These are phyloP conservation scores for Strobilomyces echinocephalus DNA, from an alignment of 768 basidiomycete genomes.

Conservation along the genomic window DNA sequence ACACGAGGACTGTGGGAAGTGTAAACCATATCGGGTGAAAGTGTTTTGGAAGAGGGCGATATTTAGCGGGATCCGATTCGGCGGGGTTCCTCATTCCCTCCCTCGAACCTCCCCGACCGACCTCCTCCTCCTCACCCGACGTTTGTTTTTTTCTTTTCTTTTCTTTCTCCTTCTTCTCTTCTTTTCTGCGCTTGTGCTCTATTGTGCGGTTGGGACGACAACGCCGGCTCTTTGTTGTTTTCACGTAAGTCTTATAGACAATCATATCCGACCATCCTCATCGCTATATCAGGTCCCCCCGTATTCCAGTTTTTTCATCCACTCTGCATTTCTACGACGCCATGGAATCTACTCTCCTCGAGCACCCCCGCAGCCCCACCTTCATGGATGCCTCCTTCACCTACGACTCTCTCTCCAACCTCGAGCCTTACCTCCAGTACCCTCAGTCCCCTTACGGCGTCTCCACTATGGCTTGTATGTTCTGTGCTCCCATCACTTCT, in stretches of 20 bases:
- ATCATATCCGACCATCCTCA: neutral
- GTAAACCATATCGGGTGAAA: conserved; percentile 7
- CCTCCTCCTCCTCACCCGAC: conserved; percentile 37
- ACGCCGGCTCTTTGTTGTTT: conserved; percentile 29
- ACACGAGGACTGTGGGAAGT: conserved; percentile 25
- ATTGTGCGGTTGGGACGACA: conserved; percentile 33
- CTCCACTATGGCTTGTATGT: conserved; percentile 58
- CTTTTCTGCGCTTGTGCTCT: conserved; percentile 28
- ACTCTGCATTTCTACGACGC: conserved; percentile 33
- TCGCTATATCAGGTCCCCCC: conserved; percentile 25
- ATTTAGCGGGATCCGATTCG: conserved; percentile 32
- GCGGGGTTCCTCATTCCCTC: conserved; percentile 29
- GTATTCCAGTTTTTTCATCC: conserved; percentile 32
- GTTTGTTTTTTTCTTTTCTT: conserved; percentile 32
- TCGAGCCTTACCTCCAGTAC: conserved; percentile 63
- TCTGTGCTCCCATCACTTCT: neutral
- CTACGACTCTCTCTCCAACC: conserved; percentile 43
- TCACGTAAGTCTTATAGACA: conserved; percentile 26
- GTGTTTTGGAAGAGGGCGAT: conserved; percentile 14
- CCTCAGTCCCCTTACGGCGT: conserved; percentile 63
- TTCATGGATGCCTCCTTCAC: conserved; percentile 46
- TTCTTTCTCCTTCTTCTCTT: conserved; percentile 23
- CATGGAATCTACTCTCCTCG: conserved; percentile 50
- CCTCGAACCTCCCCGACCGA: conserved; percentile 16
- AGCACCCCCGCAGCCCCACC: conserved; percentile 47